Evolutionary conservation across 2,329 filamentous ascomycete species (phyloP).

Genomic region (Fusarium sp.): DNA sequence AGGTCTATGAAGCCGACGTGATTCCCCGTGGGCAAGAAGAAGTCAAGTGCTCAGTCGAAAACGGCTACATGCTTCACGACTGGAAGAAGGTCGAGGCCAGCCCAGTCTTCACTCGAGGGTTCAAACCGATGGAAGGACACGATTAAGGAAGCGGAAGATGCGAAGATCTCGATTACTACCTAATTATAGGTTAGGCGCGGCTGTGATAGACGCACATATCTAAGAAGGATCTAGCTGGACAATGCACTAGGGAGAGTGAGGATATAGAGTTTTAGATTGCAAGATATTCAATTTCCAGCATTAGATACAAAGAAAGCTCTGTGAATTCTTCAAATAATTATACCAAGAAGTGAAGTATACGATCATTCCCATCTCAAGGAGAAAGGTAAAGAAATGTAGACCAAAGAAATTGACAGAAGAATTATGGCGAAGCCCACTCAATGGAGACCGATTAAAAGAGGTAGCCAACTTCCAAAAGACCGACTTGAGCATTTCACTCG

Average conservation of each 20-base stretch:
- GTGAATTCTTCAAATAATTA: neutral
- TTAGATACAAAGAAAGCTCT: neutral
- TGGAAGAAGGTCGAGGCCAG: conserved; percentile 38
- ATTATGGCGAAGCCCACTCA: neutral
- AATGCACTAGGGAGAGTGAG: neutral
- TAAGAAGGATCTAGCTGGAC: neutral
- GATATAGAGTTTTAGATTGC: neutral
- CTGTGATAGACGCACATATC: neutral
- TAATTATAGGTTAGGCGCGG: neutral
- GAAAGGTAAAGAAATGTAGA: neutral
- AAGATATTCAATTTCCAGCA: neutral
- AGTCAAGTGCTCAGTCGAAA: conserved; percentile 40
- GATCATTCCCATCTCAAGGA: too few species aligned
- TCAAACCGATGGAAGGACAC: conserved; percentile 41
- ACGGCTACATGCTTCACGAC: conserved; percentile 40
- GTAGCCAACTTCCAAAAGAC: neutral
- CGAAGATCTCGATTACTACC: neutral
- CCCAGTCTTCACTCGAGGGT: conserved; percentile 38
- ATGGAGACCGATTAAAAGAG: neutral
- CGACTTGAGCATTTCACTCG: neutral
- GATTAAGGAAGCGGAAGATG: conserved; percentile 11
- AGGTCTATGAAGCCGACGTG: conserved; percentile 32
- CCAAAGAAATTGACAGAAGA: neutral
- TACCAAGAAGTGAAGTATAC: neutral
- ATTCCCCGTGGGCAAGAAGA: conserved; percentile 40